These are phyloP conservation scores for Penicillium sp. DNA, from an alignment of 2,329 filamentous ascomycete genomes.

Conservation along the genomic window DNA sequence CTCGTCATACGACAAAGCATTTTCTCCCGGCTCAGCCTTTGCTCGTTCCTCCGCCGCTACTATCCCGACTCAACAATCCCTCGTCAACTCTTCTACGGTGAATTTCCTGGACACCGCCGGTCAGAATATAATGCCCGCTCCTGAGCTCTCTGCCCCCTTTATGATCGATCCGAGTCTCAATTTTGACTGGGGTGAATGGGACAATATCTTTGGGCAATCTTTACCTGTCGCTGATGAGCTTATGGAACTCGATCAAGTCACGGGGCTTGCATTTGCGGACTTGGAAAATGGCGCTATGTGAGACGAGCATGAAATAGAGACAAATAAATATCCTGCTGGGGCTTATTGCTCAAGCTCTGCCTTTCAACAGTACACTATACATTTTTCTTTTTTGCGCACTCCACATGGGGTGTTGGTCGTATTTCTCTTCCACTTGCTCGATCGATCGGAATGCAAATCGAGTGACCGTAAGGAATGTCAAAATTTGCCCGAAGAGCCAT, in stretches of 20 bases:
- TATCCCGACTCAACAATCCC: background rate
- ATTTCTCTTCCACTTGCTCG: background rate
- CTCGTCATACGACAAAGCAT: background rate
- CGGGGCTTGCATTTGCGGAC: constrained; percentile 26
- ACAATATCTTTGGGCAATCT: constrained; percentile 50
- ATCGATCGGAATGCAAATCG: background rate
- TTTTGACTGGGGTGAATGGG: constrained; percentile 53
- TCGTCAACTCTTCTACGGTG: background rate
- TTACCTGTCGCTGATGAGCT: constrained; percentile 46
- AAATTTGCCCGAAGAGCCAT: too few relatives aligned
- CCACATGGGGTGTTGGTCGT: background rate
- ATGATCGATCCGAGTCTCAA: constrained; percentile 44
- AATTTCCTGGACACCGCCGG: constrained; percentile 23
- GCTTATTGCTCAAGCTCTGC: background rate
- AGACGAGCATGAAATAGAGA: background rate
- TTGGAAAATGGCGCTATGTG: background rate
- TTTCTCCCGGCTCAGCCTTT: background rate
- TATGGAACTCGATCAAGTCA: constrained; percentile 44
- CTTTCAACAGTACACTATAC: background rate
- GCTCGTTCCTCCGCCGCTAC: background rate
- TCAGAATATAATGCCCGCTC: background rate
- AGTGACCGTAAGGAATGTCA: too few relatives aligned
- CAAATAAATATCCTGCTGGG: background rate
- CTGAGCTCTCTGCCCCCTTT: constrained; percentile 29
- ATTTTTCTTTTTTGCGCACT: background rate